Percentiles rank a stretch among this genome's conserved stretches.
Conservation (phyloP, 306 rosid genomes). For the Arachis hypogaea region DNA sequence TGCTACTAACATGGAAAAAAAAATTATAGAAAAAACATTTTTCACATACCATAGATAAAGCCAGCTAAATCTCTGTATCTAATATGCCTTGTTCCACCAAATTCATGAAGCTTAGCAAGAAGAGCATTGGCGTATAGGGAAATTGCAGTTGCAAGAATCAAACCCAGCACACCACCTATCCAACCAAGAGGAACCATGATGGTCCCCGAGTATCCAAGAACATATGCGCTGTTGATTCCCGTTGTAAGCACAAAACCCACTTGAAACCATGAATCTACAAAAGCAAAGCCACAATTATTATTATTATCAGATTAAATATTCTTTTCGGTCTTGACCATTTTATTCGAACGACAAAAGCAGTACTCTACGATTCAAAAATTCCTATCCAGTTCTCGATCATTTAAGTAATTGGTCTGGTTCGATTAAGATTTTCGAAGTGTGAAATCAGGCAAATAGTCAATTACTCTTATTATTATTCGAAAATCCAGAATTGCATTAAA, state of each 20-base stretch:
- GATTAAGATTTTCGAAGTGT: too few species aligned
- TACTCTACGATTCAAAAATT: too few species aligned
- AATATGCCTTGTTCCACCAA: conserved; percentile 90
- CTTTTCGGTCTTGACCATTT: too few species aligned
- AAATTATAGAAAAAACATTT: too few species aligned
- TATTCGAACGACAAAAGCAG: too few species aligned
- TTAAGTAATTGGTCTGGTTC: too few species aligned
- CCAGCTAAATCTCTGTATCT: conserved; percentile 97
- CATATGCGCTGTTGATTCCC: conserved; percentile 89
- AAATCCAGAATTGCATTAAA: too few species aligned
- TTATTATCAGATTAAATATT: too few species aligned
- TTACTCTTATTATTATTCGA: too few species aligned
- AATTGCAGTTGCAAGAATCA: conserved; percentile 68
- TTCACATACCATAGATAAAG: conserved; percentile 64
- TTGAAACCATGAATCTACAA: conserved; percentile 86
- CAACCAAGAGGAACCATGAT: conserved; percentile 95
- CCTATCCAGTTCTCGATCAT: too few species aligned
- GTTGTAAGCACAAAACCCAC: conserved; percentile 88
- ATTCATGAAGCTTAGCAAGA: conserved; percentile 87
- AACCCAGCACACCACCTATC: conserved; percentile 70
- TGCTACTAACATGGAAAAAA: too few species aligned
- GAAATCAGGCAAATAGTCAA: too few species aligned
- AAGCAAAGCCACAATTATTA: neutral
- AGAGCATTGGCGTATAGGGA: conserved; percentile 85
- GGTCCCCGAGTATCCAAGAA: conserved; percentile 87